Evolutionary conservation across 805 yeast genomes (phyloP), one percentile per base, ranked within the genome.

Genomic region (Wickerhamomyces hampshirensis): DNA sequence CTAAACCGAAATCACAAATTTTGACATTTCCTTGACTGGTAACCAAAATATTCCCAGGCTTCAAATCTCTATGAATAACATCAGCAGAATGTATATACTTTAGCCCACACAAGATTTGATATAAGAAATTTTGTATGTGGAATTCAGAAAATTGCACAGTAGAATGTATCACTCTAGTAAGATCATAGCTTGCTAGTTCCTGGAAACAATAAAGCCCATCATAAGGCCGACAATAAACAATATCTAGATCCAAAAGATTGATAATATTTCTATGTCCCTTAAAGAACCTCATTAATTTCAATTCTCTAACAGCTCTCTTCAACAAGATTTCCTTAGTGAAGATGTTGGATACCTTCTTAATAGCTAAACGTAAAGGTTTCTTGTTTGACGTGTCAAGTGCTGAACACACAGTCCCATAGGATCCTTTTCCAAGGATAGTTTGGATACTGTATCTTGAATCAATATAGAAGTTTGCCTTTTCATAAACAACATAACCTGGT

Each of bases 1-100:
- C 95, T 24, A 89, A 65, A 0, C 98, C 98, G 66, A 89, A 89
- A 61, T 89, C 98, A 60, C 97, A 87, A 13, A 89, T 85, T 54
- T 89, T 89, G 33, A 89, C 62, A 5, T 60, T 65, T 0, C 98
- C 97, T 37, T 77, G 78, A 2, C 75, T 58, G 5, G 86, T 77
- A 14, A 88, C 84, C 38, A 89, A 65, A 4, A 89, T 80, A 56
- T 89, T 89, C 0, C 95, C 94, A 0, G 97, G 97, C 59, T 89
- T 89, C 44, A 89, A 70, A 56, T 89, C 98, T 38, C 98, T 69
- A 56, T 89, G 98, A 37, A 89, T 81, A 8, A 89, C 95, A 47
- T 85, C 88, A 1, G 96, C 96, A 5, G 93, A 78, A 59, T 89
- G 98, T 34, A 89, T 82, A 53, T 86, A 89, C 54, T 85, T 84